Evolutionary conservation across 768 basidiomycete species (phyloP).

Genomic region (Collybiopsis confluens): DNA sequence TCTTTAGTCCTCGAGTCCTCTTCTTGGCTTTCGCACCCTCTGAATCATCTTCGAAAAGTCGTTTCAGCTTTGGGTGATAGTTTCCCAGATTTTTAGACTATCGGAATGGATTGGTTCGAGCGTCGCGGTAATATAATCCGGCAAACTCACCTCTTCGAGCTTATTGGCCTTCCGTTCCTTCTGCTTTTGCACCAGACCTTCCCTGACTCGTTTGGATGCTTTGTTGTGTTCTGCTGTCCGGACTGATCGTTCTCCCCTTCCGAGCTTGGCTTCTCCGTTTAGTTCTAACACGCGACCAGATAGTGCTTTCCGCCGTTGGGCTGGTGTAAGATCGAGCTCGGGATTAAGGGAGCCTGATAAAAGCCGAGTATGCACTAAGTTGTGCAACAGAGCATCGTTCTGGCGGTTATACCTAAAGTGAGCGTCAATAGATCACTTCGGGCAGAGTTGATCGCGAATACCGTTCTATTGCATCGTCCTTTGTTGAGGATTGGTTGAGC

Average conservation of each 20-base stretch:
- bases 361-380: slow-evolving; percentile 74
- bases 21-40: slow-evolving; percentile 30
- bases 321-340: slow-evolving; percentile 58
- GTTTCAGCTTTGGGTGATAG: slow-evolving; percentile 78
- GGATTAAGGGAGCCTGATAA: slow-evolving; percentile 69
- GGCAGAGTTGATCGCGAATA: slow-evolving; percentile 18
- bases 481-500: slow-evolving; percentile 13
- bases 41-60: slow-evolving; percentile 44
- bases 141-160: slow-evolving; percentile 60
- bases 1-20: slow-evolving; percentile 61
- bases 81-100: slow-evolving; percentile 84
- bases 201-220: slow-evolving; percentile 68
- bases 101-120: slow-evolving; percentile 8
- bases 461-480: slow-evolving; percentile 56
- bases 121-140: neutral
- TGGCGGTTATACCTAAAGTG: slow-evolving; percentile 59
- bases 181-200: slow-evolving; percentile 63
- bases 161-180: slow-evolving; percentile 47
- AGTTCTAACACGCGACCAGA: slow-evolving; percentile 76
- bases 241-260: slow-evolving; percentile 65
- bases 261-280: slow-evolving; percentile 62
- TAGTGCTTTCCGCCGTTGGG: slow-evolving; percentile 68
- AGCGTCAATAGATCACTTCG: neutral
- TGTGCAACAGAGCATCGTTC: slow-evolving; percentile 77
- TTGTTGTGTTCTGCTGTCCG: slow-evolving; percentile 62